A percentile compares a stretch with the other conserved stretches of the same genome.
Conservation (phyloP, 345 rosid genomes). For the Populus euphratica region DNA sequence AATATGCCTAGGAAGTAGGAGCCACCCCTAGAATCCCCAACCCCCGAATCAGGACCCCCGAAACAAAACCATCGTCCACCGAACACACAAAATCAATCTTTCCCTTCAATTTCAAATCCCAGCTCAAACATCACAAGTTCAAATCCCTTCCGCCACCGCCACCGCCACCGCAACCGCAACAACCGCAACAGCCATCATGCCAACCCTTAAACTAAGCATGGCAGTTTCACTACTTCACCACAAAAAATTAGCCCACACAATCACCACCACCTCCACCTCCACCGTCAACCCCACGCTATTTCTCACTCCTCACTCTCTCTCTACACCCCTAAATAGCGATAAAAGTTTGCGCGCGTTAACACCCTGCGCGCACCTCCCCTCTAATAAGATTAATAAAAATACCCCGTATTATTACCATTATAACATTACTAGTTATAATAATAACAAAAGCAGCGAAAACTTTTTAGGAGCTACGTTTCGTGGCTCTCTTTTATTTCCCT, state of each 20-base stretch:
- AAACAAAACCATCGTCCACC: background rate
- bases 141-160: background rate
- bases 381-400: background rate
- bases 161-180: background rate
- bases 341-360: constrained; percentile 20
- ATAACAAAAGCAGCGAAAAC: background rate
- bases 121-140: background rate
- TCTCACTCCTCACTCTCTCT: background rate
- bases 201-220: constrained; percentile 7
- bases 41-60: background rate
- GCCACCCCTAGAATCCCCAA: background rate
- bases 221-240: background rate
- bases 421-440: background rate
- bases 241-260: constrained; percentile 5
- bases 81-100: background rate
- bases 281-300: background rate
- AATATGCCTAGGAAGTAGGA: background rate
- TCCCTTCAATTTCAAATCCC: background rate
- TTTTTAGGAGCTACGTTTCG: constrained; percentile 16
- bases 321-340: background rate
- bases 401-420: background rate
- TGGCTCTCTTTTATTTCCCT: background rate
- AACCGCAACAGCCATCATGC: background rate
- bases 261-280: background rate
- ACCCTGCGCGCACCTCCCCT: constrained; percentile 4